phyloP scores from a whole-genome alignment of 2,329 filamentous ascomycete species.

The Colletotrichum navitas region DNA sequence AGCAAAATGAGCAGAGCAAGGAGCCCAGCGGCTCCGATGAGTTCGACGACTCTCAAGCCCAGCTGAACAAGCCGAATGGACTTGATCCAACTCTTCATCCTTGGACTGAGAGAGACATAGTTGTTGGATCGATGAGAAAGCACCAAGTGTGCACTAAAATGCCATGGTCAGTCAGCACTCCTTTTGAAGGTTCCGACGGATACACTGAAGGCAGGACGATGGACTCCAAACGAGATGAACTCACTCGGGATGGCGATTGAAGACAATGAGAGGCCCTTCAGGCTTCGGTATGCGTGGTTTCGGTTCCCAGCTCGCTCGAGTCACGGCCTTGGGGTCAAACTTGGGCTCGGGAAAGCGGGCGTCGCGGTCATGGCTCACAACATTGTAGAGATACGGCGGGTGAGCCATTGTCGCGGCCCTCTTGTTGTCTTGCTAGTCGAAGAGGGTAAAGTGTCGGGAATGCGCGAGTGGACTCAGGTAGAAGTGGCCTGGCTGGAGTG shows the following conservation, averaged over 20 bases:
- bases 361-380: slow-evolving; percentile 64
- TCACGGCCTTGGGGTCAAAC: slow-evolving; percentile 92
- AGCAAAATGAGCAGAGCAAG: slow-evolving; percentile 84
- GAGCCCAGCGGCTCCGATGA: slow-evolving; percentile 77
- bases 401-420: slow-evolving; percentile 48
- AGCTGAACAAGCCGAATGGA: slow-evolving; percentile 78
- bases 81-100: slow-evolving; percentile 79
- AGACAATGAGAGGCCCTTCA: slow-evolving; percentile 81
- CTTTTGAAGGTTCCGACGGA: not conserved
- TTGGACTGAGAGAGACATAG: slow-evolving; percentile 75
- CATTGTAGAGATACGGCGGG: slow-evolving; percentile 80
- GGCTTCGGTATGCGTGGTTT: slow-evolving; percentile 73
- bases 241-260: slow-evolving; percentile 91
- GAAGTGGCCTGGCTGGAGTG: slow-evolving; percentile 25
- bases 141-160: slow-evolving; percentile 69
- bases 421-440: not conserved
- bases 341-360: slow-evolving; percentile 64
- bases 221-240: slow-evolving; percentile 47
- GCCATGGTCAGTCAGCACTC: slow-evolving; percentile 5
- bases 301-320: slow-evolving; percentile 80
- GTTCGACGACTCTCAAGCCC: slow-evolving; percentile 72
- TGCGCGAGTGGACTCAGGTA: slow-evolving; percentile 1
- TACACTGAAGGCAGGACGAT: not conserved
- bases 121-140: slow-evolving; percentile 72
- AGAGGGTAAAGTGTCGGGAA: slow-evolving; percentile 12